phyloP scores from a whole-genome alignment of 176 grass and related monocot species.

The Triticum aestivum region IWGSC_CS_RefSeq_v2.1 NC_057794.1:84823969-84824468 shows the following conservation, averaged over 20 bases:
- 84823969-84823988: not conserved
- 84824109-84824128: not conserved
- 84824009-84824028: not conserved
- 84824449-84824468: not conserved
- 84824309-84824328: not conserved
- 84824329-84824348: not conserved
- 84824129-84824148: not conserved
- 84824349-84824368: not conserved
- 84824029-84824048: not conserved
- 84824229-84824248: not conserved
- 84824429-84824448: not conserved
- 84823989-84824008: not conserved
- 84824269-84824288: not conserved
- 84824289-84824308: not conserved
- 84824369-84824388: not conserved
- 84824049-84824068: not conserved
- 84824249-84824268: not conserved
- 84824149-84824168: not conserved
- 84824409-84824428: not conserved
- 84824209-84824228: not conserved
- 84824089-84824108: not conserved
- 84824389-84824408: not conserved
- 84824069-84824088: not conserved
- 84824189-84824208: not conserved
- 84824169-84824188: not conserved